Evolutionary conservation across 805 yeast species (phyloP).

Genomic region (Candida ulmi): DNA sequence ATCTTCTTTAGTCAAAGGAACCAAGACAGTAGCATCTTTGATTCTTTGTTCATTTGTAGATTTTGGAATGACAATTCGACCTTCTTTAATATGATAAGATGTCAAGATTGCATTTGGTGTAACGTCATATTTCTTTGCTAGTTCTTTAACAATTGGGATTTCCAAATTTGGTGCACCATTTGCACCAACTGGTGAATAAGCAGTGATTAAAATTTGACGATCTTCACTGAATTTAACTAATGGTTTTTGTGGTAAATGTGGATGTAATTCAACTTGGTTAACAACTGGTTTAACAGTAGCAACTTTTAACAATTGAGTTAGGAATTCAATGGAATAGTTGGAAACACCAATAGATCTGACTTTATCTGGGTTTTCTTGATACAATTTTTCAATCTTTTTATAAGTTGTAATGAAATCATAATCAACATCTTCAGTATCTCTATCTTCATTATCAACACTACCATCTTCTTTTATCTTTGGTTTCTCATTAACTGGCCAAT

Average conservation of each 20-base stretch:
- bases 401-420: conserved; percentile 41
- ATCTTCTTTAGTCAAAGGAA: conserved; percentile 36
- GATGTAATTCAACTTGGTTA: conserved; percentile 66
- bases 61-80: conserved; percentile 60
- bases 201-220: conserved; percentile 47
- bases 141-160: conserved; percentile 39
- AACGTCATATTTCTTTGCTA: conserved; percentile 52
- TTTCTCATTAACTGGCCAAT: conserved; percentile 59
- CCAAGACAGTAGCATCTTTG: conserved; percentile 26
- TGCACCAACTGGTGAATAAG: conserved; percentile 63
- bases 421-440: conserved; percentile 33
- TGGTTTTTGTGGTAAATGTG: conserved; percentile 58
- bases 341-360: conserved; percentile 52
- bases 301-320: conserved; percentile 33
- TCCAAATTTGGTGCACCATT: conserved; percentile 57
- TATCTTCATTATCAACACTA: conserved; percentile 47
- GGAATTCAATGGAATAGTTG: conserved; percentile 36
- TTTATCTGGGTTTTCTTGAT: conserved; percentile 36
- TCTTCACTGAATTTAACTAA: conserved; percentile 44
- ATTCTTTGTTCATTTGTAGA: conserved; percentile 63
- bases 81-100: conserved; percentile 59
- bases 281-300: conserved; percentile 43
- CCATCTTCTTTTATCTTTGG: conserved; percentile 51
- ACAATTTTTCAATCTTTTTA: conserved; percentile 48
- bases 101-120: conserved; percentile 51